Evolutionary conservation across 768 basidiomycete genomes (phyloP).

Genomic region (Neoboletus magnificus): DNA sequence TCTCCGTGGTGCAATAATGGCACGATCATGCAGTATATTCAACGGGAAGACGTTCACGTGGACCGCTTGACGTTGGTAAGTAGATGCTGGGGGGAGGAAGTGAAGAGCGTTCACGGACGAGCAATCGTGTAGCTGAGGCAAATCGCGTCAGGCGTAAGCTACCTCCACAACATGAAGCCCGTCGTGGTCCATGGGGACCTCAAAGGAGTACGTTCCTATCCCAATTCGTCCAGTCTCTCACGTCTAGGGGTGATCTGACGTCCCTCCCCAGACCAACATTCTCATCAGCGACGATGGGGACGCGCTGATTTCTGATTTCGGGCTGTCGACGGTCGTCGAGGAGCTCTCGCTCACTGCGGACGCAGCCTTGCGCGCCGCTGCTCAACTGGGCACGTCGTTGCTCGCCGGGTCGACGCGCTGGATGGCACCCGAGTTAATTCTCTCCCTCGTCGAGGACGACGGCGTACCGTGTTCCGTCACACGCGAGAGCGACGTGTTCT

Average conservation of each 20-base stretch:
- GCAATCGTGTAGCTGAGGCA: constrained; percentile 41
- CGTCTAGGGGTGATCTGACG: background rate
- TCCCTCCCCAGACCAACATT: constrained; percentile 46
- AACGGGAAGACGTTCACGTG: constrained; percentile 35
- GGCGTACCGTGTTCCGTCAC: constrained; percentile 43
- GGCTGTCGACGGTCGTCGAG: constrained; percentile 55
- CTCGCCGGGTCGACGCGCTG: constrained; percentile 36
- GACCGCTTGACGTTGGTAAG: constrained; percentile 50
- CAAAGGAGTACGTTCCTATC: constrained; percentile 45
- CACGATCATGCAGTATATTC: constrained; percentile 49
- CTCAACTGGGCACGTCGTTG: constrained; percentile 30
- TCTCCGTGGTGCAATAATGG: constrained; percentile 65
- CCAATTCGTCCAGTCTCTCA: background rate
- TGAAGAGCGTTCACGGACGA: background rate
- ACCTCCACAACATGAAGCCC: constrained; percentile 54
- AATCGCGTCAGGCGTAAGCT: constrained; percentile 54
- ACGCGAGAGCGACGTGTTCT: constrained; percentile 55
- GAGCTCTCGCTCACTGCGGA: constrained; percentile 40
- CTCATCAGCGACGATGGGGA: constrained; percentile 49
- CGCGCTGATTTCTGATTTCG: constrained; percentile 61
- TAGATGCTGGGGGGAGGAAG: background rate
- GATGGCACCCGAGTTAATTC: constrained; percentile 55
- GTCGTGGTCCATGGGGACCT: constrained; percentile 59
- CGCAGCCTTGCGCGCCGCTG: constrained; percentile 12
- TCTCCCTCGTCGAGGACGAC: constrained; percentile 48